These are phyloP conservation scores for Fragilariopsis cylindrus DNA, from an alignment of 108 stramenopile genomes.

Conservation along the genomic window DNA sequence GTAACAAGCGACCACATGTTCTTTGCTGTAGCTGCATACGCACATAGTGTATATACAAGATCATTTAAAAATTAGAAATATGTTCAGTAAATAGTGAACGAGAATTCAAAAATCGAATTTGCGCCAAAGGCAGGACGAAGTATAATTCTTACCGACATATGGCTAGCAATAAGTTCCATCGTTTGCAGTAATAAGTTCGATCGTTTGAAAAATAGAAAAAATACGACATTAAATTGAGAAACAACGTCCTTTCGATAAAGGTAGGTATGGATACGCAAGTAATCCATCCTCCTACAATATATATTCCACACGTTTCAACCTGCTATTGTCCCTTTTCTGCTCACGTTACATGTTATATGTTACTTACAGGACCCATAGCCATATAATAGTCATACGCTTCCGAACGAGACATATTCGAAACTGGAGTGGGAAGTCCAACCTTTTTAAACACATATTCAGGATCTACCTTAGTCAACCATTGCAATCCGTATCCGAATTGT, in stretches of 20 bases:
- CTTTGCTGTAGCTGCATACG: conserved; percentile 34
- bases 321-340: neutral
- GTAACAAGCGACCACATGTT: conserved; percentile 72
- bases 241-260: neutral
- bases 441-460: conserved; percentile 38
- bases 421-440: conserved; percentile 47
- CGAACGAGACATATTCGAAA: conserved; percentile 47
- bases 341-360: neutral
- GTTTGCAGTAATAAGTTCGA: neutral
- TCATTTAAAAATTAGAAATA: neutral
- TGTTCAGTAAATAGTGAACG: neutral
- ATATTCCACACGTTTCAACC: too few species aligned
- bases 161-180: neutral
- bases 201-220: neutral
- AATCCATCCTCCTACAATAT: too few species aligned
- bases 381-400: conserved; percentile 54
- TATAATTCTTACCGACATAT: conserved; percentile 41
- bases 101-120: neutral
- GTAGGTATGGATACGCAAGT: too few species aligned
- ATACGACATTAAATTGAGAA: neutral
- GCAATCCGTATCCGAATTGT: conserved; percentile 85
- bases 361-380: conserved; percentile 59
- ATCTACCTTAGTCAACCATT: conserved; percentile 68
- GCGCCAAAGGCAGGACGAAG: neutral
- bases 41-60: neutral